A percentile compares a stretch with the other conserved stretches of the same genome.
Evolutionary conservation across 768 basidiomycete species (phyloP).

Genomic region (Lactarius sanguifluus): DNA sequence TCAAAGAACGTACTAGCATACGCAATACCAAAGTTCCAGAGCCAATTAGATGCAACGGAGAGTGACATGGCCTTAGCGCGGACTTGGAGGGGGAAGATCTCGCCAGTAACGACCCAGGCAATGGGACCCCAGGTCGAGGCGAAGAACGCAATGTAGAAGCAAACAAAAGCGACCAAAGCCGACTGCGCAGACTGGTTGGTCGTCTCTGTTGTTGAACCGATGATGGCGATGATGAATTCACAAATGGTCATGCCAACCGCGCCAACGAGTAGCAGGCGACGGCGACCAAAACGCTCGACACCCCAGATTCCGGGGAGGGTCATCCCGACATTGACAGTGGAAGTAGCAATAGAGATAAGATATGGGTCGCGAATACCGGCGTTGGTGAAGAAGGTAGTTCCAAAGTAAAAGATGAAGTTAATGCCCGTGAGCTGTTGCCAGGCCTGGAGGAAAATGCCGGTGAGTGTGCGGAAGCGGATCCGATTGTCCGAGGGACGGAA

Average conservation of each 20-base stretch:
- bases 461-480: slow-evolving; percentile 71
- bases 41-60: slow-evolving; percentile 45
- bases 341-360: slow-evolving; percentile 65
- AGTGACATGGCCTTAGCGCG: slow-evolving; percentile 45
- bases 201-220: slow-evolving; percentile 50
- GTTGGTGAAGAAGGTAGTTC: slow-evolving; percentile 46
- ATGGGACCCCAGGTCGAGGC: slow-evolving; percentile 72
- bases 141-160: slow-evolving; percentile 64
- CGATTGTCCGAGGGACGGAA: slow-evolving; percentile 43
- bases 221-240: slow-evolving; percentile 77
- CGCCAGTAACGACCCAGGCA: slow-evolving; percentile 61
- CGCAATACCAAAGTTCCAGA: slow-evolving; percentile 46
- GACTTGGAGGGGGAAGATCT: slow-evolving; percentile 36
- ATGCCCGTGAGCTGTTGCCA: slow-evolving; percentile 78
- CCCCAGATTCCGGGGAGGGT: slow-evolving; percentile 53
- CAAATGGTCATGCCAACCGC: slow-evolving; percentile 71
- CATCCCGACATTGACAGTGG: slow-evolving; percentile 51
- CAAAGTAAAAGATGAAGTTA: slow-evolving; percentile 75
- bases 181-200: slow-evolving; percentile 53
- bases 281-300: slow-evolving; percentile 78
- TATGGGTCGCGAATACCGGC: slow-evolving; percentile 47
- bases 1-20: slow-evolving; percentile 26
- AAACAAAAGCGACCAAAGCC: slow-evolving; percentile 46
- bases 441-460: slow-evolving; percentile 73
- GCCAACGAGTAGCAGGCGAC: slow-evolving; percentile 69